Conservation (phyloP, 257 asterid species). For the Asclepias syriaca region DNA sequence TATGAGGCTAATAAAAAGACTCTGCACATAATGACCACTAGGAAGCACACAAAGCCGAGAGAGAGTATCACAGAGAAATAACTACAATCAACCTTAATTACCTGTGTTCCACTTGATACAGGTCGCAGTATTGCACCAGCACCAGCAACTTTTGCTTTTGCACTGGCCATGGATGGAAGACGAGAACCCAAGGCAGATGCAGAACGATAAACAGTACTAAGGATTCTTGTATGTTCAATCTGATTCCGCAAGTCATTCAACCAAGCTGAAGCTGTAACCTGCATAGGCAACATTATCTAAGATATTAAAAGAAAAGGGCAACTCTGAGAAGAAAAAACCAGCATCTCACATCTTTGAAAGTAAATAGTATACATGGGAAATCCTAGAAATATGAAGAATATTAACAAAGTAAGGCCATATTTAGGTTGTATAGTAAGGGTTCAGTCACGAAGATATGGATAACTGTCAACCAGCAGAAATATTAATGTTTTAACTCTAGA, state of each 20-base stretch:
- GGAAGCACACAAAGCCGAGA: neutral
- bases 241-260: constrained; percentile 86
- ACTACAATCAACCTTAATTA: constrained; percentile 8
- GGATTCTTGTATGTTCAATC: constrained; percentile 85
- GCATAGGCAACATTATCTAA: constrained; percentile 12
- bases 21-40: neutral
- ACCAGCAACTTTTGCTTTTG: constrained; percentile 93
- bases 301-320: neutral
- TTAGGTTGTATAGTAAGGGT: neutral
- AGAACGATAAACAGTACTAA: constrained; percentile 93
- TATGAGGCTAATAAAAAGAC: neutral
- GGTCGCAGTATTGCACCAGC: constrained; percentile 98
- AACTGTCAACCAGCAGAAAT: neutral
- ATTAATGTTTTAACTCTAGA: neutral
- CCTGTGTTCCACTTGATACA: constrained; percentile 92
- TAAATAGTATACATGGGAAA: neutral
- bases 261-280: constrained; percentile 99
- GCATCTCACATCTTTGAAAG: neutral
- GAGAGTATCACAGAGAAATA: neutral
- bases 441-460: neutral
- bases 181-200: constrained; percentile 98
- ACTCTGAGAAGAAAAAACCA: neutral
- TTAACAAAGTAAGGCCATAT: neutral
- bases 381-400: neutral
- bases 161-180: constrained; percentile 92